phyloP scores from a whole-genome alignment of 2,329 filamentous ascomycete genomes.

The Onygenales sp. region DNA sequence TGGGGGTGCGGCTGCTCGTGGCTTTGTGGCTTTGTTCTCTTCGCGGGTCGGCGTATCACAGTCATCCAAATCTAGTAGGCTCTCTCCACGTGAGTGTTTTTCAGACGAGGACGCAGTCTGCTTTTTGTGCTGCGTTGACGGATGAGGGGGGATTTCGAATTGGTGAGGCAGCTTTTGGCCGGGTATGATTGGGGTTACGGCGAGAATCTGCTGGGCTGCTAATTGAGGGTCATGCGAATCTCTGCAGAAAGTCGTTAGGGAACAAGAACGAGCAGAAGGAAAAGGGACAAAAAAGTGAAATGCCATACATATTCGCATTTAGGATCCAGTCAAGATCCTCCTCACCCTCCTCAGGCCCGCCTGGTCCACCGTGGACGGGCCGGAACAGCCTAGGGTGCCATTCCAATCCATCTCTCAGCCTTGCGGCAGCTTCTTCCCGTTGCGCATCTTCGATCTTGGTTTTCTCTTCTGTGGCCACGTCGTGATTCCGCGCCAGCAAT shows the following conservation, averaged over 20 bases:
- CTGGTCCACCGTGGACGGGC: constrained; percentile 58
- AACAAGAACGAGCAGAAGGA: not conserved
- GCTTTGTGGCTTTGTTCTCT: not conserved
- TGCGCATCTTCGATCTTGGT: constrained; percentile 92
- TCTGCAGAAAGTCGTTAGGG: constrained; percentile 25
- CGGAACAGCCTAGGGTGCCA: constrained; percentile 88
- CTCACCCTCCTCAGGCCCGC: constrained; percentile 66
- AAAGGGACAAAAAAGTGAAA: not conserved
- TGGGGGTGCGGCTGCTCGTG: not conserved
- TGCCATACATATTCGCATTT: constrained; percentile 65
- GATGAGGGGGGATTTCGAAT: constrained; percentile 48
- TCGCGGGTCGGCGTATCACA: not conserved
- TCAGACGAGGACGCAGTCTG: not conserved
- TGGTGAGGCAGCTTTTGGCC: constrained; percentile 56
- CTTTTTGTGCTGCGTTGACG: constrained; percentile 7
- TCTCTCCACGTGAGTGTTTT: constrained; percentile 4
- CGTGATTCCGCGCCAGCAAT: constrained; percentile 76
- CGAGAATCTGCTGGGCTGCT: constrained; percentile 71
- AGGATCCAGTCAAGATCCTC: constrained; percentile 94
- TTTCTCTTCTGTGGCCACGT: constrained; percentile 86
- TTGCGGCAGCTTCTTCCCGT: constrained; percentile 73
- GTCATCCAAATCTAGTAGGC: constrained; percentile 19
- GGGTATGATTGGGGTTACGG: constrained; percentile 73
- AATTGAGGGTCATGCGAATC: constrained; percentile 57
- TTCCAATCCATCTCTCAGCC: constrained; percentile 67